phyloP scores from a whole-genome alignment of 495 filamentous ascomycete species.

The Talaromyces borbonicus region DNA sequence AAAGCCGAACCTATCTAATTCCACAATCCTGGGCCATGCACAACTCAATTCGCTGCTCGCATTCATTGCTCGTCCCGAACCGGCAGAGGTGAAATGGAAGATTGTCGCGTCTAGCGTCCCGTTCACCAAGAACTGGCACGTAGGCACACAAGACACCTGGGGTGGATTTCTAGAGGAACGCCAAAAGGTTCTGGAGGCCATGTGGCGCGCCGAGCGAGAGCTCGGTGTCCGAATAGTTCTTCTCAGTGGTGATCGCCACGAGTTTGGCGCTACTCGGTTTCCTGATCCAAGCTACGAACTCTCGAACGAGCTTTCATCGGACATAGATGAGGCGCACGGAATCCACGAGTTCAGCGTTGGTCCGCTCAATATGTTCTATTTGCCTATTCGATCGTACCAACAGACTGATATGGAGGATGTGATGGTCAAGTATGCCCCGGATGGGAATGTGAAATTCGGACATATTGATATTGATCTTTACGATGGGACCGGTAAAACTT shows the following conservation, averaged over 20 bases:
- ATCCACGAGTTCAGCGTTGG: constrained; percentile 84
- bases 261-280: constrained; percentile 88
- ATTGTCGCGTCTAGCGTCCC: constrained; percentile 79
- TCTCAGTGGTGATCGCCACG: constrained; percentile 83
- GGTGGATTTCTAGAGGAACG: constrained; percentile 79
- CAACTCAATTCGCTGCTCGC: constrained; percentile 72
- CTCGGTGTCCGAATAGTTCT: constrained; percentile 71
- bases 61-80: constrained; percentile 61
- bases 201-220: constrained; percentile 69
- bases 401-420: constrained; percentile 73
- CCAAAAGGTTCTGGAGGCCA: constrained; percentile 67
- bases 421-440: constrained; percentile 72
- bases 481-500: constrained; percentile 27
- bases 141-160: constrained; percentile 83
- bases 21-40: constrained; percentile 75
- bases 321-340: constrained; percentile 32
- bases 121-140: constrained; percentile 93
- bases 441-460: constrained; percentile 86
- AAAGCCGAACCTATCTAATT: constrained; percentile 48
- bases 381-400: constrained; percentile 73
- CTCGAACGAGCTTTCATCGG: constrained; percentile 14
- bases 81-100: constrained; percentile 81
- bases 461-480: constrained; percentile 69
- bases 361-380: constrained; percentile 85
- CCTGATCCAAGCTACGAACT: constrained; percentile 49